Conservation (phyloP, 345 rosid genomes). For the Microthlaspi erraticum region DNA sequence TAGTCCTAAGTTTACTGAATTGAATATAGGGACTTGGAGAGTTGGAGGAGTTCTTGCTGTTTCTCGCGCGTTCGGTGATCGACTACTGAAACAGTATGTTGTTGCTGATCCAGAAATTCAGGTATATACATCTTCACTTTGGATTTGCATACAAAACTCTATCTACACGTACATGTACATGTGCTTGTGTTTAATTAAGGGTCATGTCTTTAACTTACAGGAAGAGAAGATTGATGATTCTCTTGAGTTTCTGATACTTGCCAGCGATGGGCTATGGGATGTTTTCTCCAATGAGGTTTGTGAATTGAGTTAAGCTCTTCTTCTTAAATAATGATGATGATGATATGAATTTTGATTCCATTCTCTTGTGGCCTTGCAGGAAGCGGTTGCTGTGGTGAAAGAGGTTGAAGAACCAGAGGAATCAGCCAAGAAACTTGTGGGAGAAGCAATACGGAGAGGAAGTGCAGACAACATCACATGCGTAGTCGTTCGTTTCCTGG, state of each 20-base stretch:
- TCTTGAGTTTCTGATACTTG: conserved; percentile 98
- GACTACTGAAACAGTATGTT: conserved; percentile 92
- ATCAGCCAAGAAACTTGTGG: conserved; percentile 79
- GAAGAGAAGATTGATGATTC: conserved; percentile 92
- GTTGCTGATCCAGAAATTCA: conserved; percentile 99
- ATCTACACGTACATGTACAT: background rate
- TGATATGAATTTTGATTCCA: background rate
- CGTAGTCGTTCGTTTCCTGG: conserved; percentile 78
- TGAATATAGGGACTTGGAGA: conserved; percentile 91
- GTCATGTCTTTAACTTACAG: conserved; percentile 49
- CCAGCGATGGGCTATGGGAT: conserved; percentile 99
- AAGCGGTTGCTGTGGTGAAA: conserved; percentile 83
- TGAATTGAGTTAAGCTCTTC: background rate
- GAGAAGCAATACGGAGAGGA: conserved; percentile 85
- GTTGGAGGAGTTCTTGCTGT: conserved; percentile 99
- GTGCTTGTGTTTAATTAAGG: conserved; percentile 7
- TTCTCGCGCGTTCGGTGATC: conserved; percentile 99
- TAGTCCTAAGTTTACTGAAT: conserved; percentile 4
- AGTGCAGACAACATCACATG: conserved; percentile 98
- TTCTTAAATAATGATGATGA: background rate
- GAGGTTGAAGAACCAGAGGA: conserved; percentile 84
- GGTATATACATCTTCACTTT: conserved; percentile 46
- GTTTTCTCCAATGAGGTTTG: conserved; percentile 94
- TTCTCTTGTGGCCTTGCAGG: conserved; percentile 48
- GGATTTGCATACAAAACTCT: background rate